phyloP scores from a whole-genome alignment of 257 asterid species.

The Ehretia macrophylla region DNA sequence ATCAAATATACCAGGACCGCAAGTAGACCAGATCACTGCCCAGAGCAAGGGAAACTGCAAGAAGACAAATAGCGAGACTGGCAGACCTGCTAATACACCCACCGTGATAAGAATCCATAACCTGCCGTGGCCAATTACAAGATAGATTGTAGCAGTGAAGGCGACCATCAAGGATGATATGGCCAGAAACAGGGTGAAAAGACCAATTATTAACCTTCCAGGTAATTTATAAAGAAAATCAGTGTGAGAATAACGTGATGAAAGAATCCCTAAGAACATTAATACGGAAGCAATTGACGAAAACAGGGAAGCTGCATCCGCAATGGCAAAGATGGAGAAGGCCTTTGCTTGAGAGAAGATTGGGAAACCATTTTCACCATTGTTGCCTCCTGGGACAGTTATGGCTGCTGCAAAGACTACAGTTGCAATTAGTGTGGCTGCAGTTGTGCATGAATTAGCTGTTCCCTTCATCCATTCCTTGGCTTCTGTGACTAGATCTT shows the following conservation, averaged over 20 bases:
- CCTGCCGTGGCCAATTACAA: conserved; percentile 1
- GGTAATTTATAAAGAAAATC: conserved; percentile 12
- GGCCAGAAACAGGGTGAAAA: neutral
- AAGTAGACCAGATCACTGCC: neutral
- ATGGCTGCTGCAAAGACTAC: conserved; percentile 16
- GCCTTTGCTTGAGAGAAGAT: neutral
- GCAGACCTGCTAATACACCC: conserved; percentile 8
- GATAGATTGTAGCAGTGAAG: conserved; percentile 4
- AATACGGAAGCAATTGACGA: conserved; percentile 5
- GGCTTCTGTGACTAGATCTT: neutral
- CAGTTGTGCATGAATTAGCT: conserved; percentile 14
- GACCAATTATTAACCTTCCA: neutral
- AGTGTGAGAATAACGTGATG: neutral
- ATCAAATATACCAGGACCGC: conserved; percentile 2
- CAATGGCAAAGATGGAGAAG: conserved; percentile 5
- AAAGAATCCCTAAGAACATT: conserved; percentile 8
- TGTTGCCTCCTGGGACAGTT: conserved; percentile 12
- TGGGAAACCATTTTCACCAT: neutral
- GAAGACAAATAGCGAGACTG: neutral
- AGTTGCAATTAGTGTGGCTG: conserved; percentile 6
- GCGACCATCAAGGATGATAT: conserved; percentile 5
- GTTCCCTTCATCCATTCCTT: conserved; percentile 14
- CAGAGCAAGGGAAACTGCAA: conserved; percentile 8
- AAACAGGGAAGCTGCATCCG: conserved; percentile 12
- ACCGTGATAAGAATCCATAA: conserved; percentile 5